Evolutionary conservation across 169 alveolate genomes (phyloP), one percentile per base, ranked within the genome.

Genomic region (Cryptosporidium xiaoi): DNA sequence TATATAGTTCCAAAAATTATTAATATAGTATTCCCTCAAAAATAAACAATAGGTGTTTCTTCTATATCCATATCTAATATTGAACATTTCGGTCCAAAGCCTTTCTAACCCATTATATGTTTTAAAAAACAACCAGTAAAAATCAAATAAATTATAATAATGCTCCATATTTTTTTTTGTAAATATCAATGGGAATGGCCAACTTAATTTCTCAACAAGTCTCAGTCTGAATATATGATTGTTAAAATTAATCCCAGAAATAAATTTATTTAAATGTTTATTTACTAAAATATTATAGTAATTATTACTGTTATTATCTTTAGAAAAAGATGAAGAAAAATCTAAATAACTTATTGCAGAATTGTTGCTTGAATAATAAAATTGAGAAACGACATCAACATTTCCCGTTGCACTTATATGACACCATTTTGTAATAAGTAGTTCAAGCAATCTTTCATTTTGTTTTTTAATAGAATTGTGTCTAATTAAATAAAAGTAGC

Each of bases 111-210:
- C 66, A 56, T 53, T 71, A 55, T 34, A 71, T 29, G 84, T 71
- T 56, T 51, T 71, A 46, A 53, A 56, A 8, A 71, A 56, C 5
- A 71, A 64, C 84, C 84, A 71, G 31, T 53, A 71, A 40, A 71
- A 71, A 24, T 71, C 84, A 31, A 71, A 71, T 31, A 71, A 51
- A 71, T 71, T 71, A n/a, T 71, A 71, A 24, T 71, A 71, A n/a
- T 34, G 66, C 44, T 71, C 84, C 84, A 71, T 71, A 56, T 71
- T 71, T 51, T 24, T 71, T n/a, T 71, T 71, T 29, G 84, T 71
- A 27, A 71, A 71, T 29, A 71, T 20, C 16, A 71, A 51, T 34
- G 67, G 69, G 3, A 71, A 24, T 2, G 84, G 84, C 84, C 84
- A 71, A 13, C n/a, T 33, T 16, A 71, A 53, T 10, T 55, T 71